phyloP scores from a whole-genome alignment of 2,329 filamentous ascomycete genomes.

The Chaetomiaceae sp. region DNA sequence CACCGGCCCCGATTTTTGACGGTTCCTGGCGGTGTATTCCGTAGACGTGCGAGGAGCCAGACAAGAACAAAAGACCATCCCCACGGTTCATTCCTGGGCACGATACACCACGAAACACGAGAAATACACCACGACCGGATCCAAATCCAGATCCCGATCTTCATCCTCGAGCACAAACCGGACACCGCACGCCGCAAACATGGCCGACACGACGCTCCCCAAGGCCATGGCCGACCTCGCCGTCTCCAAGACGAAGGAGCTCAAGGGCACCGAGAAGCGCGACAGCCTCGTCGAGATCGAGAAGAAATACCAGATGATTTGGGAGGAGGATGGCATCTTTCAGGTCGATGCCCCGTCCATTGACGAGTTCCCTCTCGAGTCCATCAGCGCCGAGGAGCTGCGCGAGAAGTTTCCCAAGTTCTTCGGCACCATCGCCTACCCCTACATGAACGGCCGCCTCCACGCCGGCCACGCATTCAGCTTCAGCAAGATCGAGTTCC shows the following conservation, averaged over 20 bases:
- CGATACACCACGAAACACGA: too few species aligned
- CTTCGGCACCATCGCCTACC: conserved; percentile 60
- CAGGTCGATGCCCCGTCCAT: conserved; percentile 78
- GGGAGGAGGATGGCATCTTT: conserved; percentile 74
- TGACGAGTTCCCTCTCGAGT: conserved; percentile 69
- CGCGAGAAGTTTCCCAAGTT: conserved; percentile 83
- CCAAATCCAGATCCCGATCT: too few species aligned
- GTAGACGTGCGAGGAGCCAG: not conserved
- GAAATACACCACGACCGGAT: not conserved
- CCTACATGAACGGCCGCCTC: conserved; percentile 82
- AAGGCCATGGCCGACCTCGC: conserved; percentile 48
- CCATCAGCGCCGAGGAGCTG: conserved; percentile 68
- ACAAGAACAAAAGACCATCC: too few species aligned
- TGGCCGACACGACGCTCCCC: conserved; percentile 31
- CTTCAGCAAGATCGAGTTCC: conserved; percentile 89
- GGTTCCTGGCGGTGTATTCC: not conserved
- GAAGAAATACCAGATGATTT: conserved; percentile 83
- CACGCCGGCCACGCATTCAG: conserved; percentile 94
- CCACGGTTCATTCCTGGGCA: too few species aligned
- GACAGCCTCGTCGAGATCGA: conserved; percentile 77
- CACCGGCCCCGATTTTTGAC: not conserved
- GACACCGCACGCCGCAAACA: conserved; percentile 1
- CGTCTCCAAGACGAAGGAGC: conserved; percentile 56
- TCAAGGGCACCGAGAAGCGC: conserved; percentile 75
- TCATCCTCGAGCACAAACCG: too few species aligned